These are phyloP conservation scores for Psilocybe cyanescens DNA, from an alignment of 768 basidiomycete species.

Conservation along the genomic window DNA sequence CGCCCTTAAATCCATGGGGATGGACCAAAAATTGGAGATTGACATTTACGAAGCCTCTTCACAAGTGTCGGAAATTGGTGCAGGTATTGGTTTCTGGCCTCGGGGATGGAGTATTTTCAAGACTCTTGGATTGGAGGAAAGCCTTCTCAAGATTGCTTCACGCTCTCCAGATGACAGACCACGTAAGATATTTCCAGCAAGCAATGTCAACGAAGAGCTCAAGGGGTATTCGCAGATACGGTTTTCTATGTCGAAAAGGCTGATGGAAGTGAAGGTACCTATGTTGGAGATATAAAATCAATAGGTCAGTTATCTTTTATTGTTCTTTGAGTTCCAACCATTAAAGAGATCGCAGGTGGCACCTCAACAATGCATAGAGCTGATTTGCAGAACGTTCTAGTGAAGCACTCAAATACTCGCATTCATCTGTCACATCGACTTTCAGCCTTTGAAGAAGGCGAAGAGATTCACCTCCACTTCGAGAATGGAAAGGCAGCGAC, in stretches of 20 bases:
- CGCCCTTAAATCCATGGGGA: slow-evolving; percentile 20
- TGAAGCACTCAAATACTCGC: slow-evolving; percentile 31
- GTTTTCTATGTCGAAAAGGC: slow-evolving; percentile 33
- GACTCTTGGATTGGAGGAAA: slow-evolving; percentile 36
- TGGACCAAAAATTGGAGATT: slow-evolving; percentile 29
- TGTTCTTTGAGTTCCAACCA: neutral
- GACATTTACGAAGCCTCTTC: slow-evolving; percentile 46
- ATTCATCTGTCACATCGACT: slow-evolving; percentile 41
- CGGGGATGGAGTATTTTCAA: slow-evolving; percentile 43
- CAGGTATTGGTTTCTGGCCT: slow-evolving; percentile 46
- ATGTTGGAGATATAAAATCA: slow-evolving; percentile 26
- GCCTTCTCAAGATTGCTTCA: slow-evolving; percentile 20
- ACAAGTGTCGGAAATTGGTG: slow-evolving; percentile 44
- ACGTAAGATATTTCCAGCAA: slow-evolving; percentile 8
- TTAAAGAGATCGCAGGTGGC: slow-evolving; percentile 25
- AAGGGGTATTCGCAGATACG: slow-evolving; percentile 3
- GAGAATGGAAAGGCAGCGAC: slow-evolving; percentile 34
- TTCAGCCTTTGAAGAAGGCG: slow-evolving; percentile 26
- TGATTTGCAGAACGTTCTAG: slow-evolving; percentile 36
- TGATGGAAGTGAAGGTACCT: slow-evolving; percentile 34
- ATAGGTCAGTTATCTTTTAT: slow-evolving; percentile 19
- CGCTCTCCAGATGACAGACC: slow-evolving; percentile 16
- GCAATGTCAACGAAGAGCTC: neutral
- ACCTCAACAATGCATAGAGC: slow-evolving; percentile 38
- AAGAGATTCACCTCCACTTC: slow-evolving; percentile 36